Evolutionary conservation across 2,329 filamentous ascomycete genomes (phyloP).

Genomic region (Penicillium sclerotigenum): DNA sequence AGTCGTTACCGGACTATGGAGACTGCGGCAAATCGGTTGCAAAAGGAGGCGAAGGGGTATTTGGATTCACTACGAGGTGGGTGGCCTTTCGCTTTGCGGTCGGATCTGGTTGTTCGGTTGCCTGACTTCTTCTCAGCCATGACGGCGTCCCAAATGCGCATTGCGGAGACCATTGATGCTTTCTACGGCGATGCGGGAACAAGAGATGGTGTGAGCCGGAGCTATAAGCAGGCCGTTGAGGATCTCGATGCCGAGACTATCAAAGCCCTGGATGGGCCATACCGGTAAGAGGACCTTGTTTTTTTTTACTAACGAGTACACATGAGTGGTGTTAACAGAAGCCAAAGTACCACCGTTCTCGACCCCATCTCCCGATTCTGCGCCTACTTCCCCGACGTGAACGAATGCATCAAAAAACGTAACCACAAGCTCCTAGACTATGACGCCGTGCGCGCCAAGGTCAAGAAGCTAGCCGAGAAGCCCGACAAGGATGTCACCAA

Average conservation of each 20-base stretch:
- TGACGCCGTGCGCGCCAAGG: slow-evolving; percentile 89
- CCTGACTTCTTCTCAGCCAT: slow-evolving; percentile 62
- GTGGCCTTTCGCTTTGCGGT: slow-evolving; percentile 11
- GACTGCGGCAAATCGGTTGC: slow-evolving; percentile 81
- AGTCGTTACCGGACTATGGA: slow-evolving; percentile 98
- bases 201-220: slow-evolving; percentile 89
- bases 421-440: slow-evolving; percentile 98
- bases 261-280: slow-evolving; percentile 94
- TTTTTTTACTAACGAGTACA: not conserved
- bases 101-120: not conserved
- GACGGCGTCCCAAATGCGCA: slow-evolving; percentile 99
- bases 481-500: slow-evolving; percentile 98
- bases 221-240: slow-evolving; percentile 97
- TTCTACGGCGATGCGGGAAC: slow-evolving; percentile 97
- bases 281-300: slow-evolving; percentile 55
- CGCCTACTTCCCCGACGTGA: slow-evolving; percentile 97
- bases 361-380: slow-evolving; percentile 96
- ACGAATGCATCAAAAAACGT: slow-evolving; percentile 99
- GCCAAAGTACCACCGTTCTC: slow-evolving; percentile 74
- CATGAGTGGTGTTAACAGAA: not conserved
- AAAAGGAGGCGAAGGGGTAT: slow-evolving; percentile 98
- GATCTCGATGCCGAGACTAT: slow-evolving; percentile 97
- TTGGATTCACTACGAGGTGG: slow-evolving; percentile 87
- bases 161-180: slow-evolving; percentile 97
- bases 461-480: slow-evolving; percentile 96